A percentile compares a stretch with the other conserved stretches of the same genome.
Evolutionary conservation across 164 flowering plant species (phyloP).

Genomic region (Brasenia schreberi): DNA sequence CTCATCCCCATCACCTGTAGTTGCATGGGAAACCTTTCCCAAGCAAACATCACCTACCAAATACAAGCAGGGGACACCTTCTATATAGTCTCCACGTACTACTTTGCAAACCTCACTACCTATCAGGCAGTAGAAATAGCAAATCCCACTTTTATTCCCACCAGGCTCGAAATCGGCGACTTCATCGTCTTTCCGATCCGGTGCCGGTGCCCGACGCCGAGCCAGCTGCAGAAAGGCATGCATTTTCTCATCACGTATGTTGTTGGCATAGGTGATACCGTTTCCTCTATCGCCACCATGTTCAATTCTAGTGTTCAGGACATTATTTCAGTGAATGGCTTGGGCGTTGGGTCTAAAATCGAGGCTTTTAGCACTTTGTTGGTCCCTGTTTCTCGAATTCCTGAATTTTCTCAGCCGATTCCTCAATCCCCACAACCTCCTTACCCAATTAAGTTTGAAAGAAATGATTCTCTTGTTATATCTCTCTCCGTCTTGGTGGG

Average conservation of each 20-base stretch:
- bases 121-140: constrained; percentile 53
- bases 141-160: constrained; percentile 51
- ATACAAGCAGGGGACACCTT: constrained; percentile 49
- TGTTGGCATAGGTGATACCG: constrained; percentile 47
- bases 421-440: constrained; percentile 1
- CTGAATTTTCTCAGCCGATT: constrained; percentile 40
- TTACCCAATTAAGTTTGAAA: no score
- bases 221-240: constrained; percentile 19
- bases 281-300: constrained; percentile 32
- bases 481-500: not conserved
- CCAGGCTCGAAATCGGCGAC: constrained; percentile 32
- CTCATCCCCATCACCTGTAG: constrained; percentile 63
- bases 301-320: constrained; percentile 27
- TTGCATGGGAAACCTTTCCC: constrained; percentile 41
- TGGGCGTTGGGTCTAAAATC: not conserved
- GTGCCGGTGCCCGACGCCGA: constrained; percentile 61
- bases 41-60: constrained; percentile 38
- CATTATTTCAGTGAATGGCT: constrained; percentile 39
- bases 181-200: constrained; percentile 52
- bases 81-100: constrained; percentile 33
- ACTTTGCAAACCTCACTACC: constrained; percentile 59
- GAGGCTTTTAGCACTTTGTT: constrained; percentile 34
- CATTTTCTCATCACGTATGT: constrained; percentile 54
- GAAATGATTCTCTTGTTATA: not conserved
- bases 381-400: constrained; percentile 52